These are phyloP conservation scores for Brassica nigra DNA, from an alignment of 345 rosid species.

Conservation along the genomic window DNA sequence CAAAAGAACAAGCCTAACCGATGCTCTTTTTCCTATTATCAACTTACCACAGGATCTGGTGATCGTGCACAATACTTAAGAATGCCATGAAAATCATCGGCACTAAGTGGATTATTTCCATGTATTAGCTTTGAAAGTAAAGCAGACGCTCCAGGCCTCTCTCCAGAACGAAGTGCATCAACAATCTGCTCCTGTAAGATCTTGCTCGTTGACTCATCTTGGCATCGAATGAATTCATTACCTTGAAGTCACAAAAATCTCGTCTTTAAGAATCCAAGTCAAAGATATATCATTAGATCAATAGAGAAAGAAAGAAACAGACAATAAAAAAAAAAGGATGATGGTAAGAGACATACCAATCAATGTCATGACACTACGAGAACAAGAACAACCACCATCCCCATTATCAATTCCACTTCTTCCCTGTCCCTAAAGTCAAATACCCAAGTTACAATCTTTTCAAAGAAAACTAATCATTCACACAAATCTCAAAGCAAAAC, in stretches of 20 bases:
- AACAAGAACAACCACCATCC: slow-evolving; percentile 35
- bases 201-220: slow-evolving; percentile 36
- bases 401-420: slow-evolving; percentile 37
- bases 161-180: slow-evolving; percentile 62
- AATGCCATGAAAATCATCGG: slow-evolving; percentile 56
- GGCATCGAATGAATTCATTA: slow-evolving; percentile 28
- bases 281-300: not conserved
- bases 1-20: not conserved
- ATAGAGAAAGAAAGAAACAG: not conserved
- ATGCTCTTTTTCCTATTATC: not conserved
- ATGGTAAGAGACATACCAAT: slow-evolving; percentile 40
- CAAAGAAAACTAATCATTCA: not conserved
- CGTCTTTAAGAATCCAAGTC: not conserved
- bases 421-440: slow-evolving; percentile 40
- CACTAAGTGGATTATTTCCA: slow-evolving; percentile 38
- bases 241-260: slow-evolving; percentile 28
- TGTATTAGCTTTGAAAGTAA: slow-evolving; percentile 53
- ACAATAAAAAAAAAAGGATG: not conserved
- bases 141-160: slow-evolving; percentile 63
- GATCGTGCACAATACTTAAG: slow-evolving; percentile 63
- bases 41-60: slow-evolving; percentile 78
- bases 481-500: not conserved
- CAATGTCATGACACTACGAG: slow-evolving; percentile 45
- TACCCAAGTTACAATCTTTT: not conserved
- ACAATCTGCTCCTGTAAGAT: slow-evolving; percentile 55